Percentiles rank a stretch among this genome's conserved stretches.
Conservation (phyloP, 176 grass and related monocot genomes). For the Phragmites australis region DNA sequence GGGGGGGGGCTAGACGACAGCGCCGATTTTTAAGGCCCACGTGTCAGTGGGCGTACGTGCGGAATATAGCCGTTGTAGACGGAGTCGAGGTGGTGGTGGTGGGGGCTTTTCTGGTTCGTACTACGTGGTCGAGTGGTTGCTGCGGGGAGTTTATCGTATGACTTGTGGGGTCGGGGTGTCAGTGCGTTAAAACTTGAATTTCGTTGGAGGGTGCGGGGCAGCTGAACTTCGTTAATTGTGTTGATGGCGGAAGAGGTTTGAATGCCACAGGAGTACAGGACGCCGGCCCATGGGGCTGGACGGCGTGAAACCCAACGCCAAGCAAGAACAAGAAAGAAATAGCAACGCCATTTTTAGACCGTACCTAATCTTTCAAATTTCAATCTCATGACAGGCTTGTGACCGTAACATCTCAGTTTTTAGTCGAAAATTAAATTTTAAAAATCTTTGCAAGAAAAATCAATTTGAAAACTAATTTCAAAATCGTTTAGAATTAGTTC, state of each 20-base stretch:
- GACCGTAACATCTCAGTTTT: too few species aligned
- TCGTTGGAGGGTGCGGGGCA: background rate
- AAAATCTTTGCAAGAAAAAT: too few species aligned
- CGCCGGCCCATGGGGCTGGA: too few species aligned
- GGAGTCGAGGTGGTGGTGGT: background rate
- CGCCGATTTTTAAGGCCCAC: background rate
- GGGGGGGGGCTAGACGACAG: background rate
- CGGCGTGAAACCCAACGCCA: too few species aligned
- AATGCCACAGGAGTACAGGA: background rate
- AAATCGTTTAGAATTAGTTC: too few species aligned
- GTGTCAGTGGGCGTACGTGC: background rate
- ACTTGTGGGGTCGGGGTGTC: background rate
- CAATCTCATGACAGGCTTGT: too few species aligned
- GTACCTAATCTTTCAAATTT: too few species aligned
- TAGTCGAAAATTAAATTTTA: too few species aligned
- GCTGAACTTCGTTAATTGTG: background rate
- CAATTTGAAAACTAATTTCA: too few species aligned
- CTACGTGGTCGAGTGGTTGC: too few species aligned
- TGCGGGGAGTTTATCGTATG: background rate
- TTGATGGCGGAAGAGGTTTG: background rate
- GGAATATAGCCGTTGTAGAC: constrained; percentile 47
- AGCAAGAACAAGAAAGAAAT: too few species aligned
- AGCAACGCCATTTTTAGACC: too few species aligned
- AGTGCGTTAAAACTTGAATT: background rate
- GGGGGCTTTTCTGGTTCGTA: background rate